Conservation (phyloP, 1,139 yeast genomes). For the Sugiyamaella xylanicola region DNA sequence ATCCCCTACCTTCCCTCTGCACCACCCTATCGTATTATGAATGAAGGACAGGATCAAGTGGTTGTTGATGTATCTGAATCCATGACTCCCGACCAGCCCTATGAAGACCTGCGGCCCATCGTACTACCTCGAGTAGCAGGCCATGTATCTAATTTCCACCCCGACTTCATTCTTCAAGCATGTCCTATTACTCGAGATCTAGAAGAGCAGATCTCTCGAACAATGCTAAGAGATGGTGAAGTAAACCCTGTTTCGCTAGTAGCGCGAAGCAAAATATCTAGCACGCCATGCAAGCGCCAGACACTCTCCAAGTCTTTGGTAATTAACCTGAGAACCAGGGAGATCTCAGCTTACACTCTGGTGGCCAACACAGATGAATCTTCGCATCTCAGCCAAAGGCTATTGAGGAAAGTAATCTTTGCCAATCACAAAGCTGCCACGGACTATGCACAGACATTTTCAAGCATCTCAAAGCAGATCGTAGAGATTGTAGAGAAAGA, state of each 20-base stretch:
- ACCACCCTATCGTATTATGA: not conserved
- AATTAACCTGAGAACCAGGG: slow-evolving; percentile 26
- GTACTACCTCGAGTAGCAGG: slow-evolving; percentile 38
- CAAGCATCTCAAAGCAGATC: slow-evolving; percentile 11
- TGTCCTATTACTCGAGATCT: slow-evolving; percentile 33
- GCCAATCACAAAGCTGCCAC: slow-evolving; percentile 18
- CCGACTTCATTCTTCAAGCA: slow-evolving; percentile 37
- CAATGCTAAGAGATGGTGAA: slow-evolving; percentile 34
- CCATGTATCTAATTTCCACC: slow-evolving; percentile 36
- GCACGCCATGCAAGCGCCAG: not conserved
- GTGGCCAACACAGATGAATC: slow-evolving; percentile 9
- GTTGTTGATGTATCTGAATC: slow-evolving; percentile 21
- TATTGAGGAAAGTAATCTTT: slow-evolving; percentile 25
- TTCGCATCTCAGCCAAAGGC: slow-evolving; percentile 17
- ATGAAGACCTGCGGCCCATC: slow-evolving; percentile 24
- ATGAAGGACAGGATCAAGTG: slow-evolving; percentile 20
- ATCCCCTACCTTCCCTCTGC: not conserved
- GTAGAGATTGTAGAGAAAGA: slow-evolving; percentile 6
- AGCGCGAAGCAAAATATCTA: not conserved
- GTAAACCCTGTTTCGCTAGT: slow-evolving; percentile 16
- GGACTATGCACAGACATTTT: not conserved
- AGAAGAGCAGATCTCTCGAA: slow-evolving; percentile 31
- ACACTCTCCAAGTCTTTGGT: slow-evolving; percentile 20
- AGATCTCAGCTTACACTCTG: slow-evolving; percentile 25
- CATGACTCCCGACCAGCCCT: slow-evolving; percentile 9